Base-by-base conservation (phyloP, 1,139 yeast genomes). In the Entelexis paramagnoliae region DNA sequence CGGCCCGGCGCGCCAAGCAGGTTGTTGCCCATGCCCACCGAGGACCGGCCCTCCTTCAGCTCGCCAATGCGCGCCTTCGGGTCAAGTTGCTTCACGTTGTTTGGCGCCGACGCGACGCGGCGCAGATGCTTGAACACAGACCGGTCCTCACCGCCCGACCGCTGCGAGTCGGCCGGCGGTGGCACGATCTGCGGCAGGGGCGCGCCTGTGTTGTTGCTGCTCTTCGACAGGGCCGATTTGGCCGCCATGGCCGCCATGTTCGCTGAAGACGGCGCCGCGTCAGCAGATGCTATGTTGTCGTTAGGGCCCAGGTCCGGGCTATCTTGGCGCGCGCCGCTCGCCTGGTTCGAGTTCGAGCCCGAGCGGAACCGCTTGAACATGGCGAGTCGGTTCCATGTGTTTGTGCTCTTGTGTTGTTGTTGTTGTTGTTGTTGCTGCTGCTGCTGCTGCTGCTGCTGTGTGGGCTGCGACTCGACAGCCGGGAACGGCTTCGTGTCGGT, bases 101-200 rank as follows among this genome's bases (percentile, higher is more conserved):
- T 70, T 1, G 94, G 94, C 0, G 93, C 93, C 0, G 93, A 84
- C 0, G 93, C 89, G 2, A 83, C 93, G 52, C 93, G 72, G 55
- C 91, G 71, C 29, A 84, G 69, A 5, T 79, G 78, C 50, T 57
- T 56, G 54, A 58, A 57, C 10, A 55, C 53, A 4, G 60, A 55
- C n/a, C 55, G 35, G 44, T 58, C 60, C 7, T 48, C 39, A 8
- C 40, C 40, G n/a, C 17, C 24, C 4, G 47, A 10, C 13, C 46
- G 46, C 26, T 16, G 30, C 24, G 20, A 33, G 17, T 38, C 36
- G 6, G 39, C 19, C 26, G 34, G 34, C 20, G 39, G 26, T 26
- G 22, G 42, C 33, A 19, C 39, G n/a, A n/a, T 11, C 13, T 30
- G 46, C 7, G 36, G 32, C 9, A 16, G 20, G 13, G 19, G 8